Conservation (phyloP, 306 rosid genomes). For the Dryas drummondii region DNA sequence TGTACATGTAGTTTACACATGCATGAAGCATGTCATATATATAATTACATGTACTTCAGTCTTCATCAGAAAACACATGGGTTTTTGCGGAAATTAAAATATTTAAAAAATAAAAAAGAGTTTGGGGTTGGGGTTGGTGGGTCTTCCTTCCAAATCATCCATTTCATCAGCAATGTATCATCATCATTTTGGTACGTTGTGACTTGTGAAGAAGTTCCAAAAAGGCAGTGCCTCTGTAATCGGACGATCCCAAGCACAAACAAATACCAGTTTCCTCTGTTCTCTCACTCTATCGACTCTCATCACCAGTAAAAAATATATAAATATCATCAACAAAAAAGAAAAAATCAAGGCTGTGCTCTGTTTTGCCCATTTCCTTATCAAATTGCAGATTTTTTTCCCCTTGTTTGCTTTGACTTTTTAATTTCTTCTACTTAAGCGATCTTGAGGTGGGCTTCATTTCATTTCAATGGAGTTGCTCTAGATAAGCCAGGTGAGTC, state of each 20-base stretch:
- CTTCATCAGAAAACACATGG: conserved; percentile 13
- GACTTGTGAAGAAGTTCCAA: conserved; percentile 50
- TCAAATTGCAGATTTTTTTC: conserved; percentile 14
- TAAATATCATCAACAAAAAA: conserved; percentile 3
- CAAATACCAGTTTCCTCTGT: conserved; percentile 35
- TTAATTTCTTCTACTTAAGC: conserved; percentile 27
- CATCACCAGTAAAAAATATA: conserved; percentile 38
- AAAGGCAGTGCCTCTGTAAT: conserved; percentile 52
- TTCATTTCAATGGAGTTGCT: conserved; percentile 35
- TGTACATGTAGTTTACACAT: not conserved
- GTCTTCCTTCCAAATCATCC: conserved; percentile 1
- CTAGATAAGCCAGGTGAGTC: conserved; percentile 47
- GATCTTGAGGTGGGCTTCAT: conserved; percentile 49
- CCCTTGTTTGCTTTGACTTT: conserved; percentile 11
- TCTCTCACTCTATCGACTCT: conserved; percentile 13
- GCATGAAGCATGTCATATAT: not conserved
- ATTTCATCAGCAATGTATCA: conserved; percentile 19
- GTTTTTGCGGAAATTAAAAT: not conserved
- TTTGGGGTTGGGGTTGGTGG: conserved; percentile 18
- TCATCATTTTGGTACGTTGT: conserved; percentile 54
- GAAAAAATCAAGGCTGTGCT: conserved; percentile 28
- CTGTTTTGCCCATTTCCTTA: conserved; percentile 29
- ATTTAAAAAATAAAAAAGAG: not conserved
- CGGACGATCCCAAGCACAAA: conserved; percentile 67
- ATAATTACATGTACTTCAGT: not conserved